Base-by-base conservation (phyloP, 176 grass and related monocot species). In the Tuctoria greenei region DNA sequence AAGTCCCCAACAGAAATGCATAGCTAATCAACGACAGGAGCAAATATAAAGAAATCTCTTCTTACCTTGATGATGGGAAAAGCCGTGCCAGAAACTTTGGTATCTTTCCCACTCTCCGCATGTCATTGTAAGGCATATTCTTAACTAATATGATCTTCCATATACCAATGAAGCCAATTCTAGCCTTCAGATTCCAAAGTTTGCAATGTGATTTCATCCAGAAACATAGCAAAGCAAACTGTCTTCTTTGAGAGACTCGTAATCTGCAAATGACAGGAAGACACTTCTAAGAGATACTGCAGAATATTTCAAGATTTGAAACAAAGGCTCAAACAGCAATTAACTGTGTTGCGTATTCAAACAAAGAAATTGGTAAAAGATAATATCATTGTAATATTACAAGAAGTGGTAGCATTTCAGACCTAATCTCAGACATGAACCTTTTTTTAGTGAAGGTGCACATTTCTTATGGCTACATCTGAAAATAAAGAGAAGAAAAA, bases 141-240 rank as follows among this genome's bases (percentile, higher is more conserved):
- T 90, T 99, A 59, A 99, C 79, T 71, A 99, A 69, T 79, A 95
- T 92, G 67, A 95, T 79, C 71, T 90, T 92, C 96, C 96, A 99
- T 77, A 99, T 77, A 85, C 96, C 96, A 61, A 95, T 95, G 79
- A 95, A 95, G 39, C 96, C 92, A 47, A 66, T 79, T 87, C 74
- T 99, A 87, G 15, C 96, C 96, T 91, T 99, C 96, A 77, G 83
- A 90, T 73, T 87, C 76, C 82, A 99, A 81, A 56, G 92, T 95
- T 83, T 88, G 72, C 80, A 99, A 75, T 74, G 96, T 95, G 24
- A 78, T 56, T 82, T 95, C 92, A 78, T 99, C 96, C 92, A 99
- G 71, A 88, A 99, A 99, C 96, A 99, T 99, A 77, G 89, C 82
- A 83, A 99, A 99, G 80, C 96, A 99, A 79, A 99, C 92, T 72